Evolutionary conservation across 768 basidiomycete species (phyloP), one percentile per base, ranked within the genome.

Genomic region (Zangia roseola): DNA sequence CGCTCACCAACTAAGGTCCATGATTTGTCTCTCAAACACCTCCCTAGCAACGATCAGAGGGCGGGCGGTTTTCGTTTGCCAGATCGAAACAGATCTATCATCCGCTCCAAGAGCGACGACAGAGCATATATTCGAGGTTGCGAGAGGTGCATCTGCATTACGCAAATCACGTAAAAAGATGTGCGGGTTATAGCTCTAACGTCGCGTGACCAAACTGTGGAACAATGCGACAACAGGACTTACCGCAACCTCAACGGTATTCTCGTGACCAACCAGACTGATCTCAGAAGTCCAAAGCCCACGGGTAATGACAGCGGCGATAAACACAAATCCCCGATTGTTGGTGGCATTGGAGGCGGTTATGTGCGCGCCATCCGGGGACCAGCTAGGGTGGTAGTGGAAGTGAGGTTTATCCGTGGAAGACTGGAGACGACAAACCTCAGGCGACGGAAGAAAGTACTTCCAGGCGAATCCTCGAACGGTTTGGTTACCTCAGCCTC

Each of bases 291-390:
- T 85, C 92, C 94, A 98, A 10, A 86, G 79, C 40, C 84, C 86
- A 26, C 94, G 79, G 0, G 89, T 86, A 53, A 99, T 94, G 20
- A 98, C 93, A 7, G 94, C 91, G 3, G 95, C 97, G 37, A 97
- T 95, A 65, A 98, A 99, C 6, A 98, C 94, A 48, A 93, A 94
- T 17, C 94, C 94, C 55, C 87, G 85, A 59, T 91, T 91, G 65
- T 97, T 98, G 43, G 94, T 97, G 2, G 94, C 93, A 62, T 98
- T 98, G 1, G 95, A 95, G 1, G 94, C 91, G 5, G 94, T 97
- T 51, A 99, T 92, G 63, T 97, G 93, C 2, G 95, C 91, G n/a
- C 97, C 97, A 62, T 98, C 97, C 2, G 97, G 97, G 1, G 94
- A 97, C 97, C 97, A 99, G 59, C 94, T 97, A 52, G 4, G 7